Percentiles rank a stretch among this genome's conserved stretches.
These are phyloP conservation scores for Xylariaceae sp. DNA, from an alignment of 2,329 filamentous ascomycete genomes.

Conservation along the genomic window DNA sequence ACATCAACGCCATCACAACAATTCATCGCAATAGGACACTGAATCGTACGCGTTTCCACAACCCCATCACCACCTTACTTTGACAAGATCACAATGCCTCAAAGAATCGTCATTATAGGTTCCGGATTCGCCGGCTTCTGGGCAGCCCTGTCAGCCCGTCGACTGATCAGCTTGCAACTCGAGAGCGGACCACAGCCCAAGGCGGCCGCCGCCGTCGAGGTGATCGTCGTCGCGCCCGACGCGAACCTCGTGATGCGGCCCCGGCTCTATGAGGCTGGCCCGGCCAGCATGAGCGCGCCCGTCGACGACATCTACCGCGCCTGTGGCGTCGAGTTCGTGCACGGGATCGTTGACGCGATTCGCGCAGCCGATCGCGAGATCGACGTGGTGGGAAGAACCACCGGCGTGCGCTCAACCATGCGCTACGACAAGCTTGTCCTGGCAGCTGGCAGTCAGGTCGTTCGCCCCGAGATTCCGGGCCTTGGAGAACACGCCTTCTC, in stretches of 20 bases:
- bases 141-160: slow-evolving; percentile 12
- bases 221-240: slow-evolving; percentile 12
- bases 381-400: slow-evolving; percentile 3
- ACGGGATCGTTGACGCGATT: slow-evolving; percentile 14
- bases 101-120: slow-evolving; percentile 13
- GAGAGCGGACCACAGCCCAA: slow-evolving; percentile 1
- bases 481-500: slow-evolving; percentile 11
- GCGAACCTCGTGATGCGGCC: slow-evolving; percentile 14
- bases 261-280: slow-evolving; percentile 15
- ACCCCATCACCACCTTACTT: no score
- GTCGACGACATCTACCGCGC: slow-evolving; percentile 15
- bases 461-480: slow-evolving; percentile 11
- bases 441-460: slow-evolving; percentile 14
- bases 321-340: slow-evolving; percentile 10
- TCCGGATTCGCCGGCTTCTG: slow-evolving; percentile 17
- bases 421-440: slow-evolving; percentile 13
- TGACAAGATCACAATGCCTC: slow-evolving; percentile 8
- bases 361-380: slow-evolving; percentile 7
- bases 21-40: no score
- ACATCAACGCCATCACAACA: no score
- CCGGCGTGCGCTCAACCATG: slow-evolving; percentile 5
- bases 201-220: slow-evolving; percentile 10
- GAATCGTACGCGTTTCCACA: no score
- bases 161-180: slow-evolving; percentile 9
- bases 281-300: slow-evolving; percentile 10